A percentile compares a stretch with the other conserved stretches of the same genome.
Evolutionary conservation across 176 grass and related monocot genomes (phyloP).

Genomic region (Thalia dealbata): DNA sequence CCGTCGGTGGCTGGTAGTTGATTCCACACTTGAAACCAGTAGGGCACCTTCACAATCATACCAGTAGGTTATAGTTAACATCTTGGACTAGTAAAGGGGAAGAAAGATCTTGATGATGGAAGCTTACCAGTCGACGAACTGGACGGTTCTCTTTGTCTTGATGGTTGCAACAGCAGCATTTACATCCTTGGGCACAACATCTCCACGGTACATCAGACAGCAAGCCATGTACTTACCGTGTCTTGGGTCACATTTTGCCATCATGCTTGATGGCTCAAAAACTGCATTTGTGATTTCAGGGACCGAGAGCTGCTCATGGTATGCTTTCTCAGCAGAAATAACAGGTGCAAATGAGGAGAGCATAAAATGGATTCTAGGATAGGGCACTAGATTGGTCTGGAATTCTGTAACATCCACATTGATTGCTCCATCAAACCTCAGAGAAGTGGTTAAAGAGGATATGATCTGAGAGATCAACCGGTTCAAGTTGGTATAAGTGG

Average conservation of each 20-base stretch:
- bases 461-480: slow-evolving; percentile 93
- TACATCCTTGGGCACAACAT: slow-evolving; percentile 96
- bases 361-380: slow-evolving; percentile 98
- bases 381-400: slow-evolving; percentile 94
- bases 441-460: slow-evolving; percentile 85
- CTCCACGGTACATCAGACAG: slow-evolving; percentile 95
- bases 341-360: slow-evolving; percentile 92
- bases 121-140: slow-evolving; percentile 95
- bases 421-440: slow-evolving; percentile 95
- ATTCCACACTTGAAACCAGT: slow-evolving; percentile 37
- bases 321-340: slow-evolving; percentile 94
- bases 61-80: too few species aligned
- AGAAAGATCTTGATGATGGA: slow-evolving; percentile 12
- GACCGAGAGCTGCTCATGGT: slow-evolving; percentile 94
- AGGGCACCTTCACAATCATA: slow-evolving; percentile 21
- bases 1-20: slow-evolving; percentile 31
- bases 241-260: slow-evolving; percentile 97
- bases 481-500: slow-evolving; percentile 95
- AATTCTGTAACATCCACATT: slow-evolving; percentile 93
- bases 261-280: slow-evolving; percentile 98
- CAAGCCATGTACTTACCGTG: slow-evolving; percentile 98
- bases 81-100: not conserved
- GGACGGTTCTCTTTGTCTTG: slow-evolving; percentile 97
- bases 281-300: slow-evolving; percentile 97
- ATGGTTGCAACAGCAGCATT: slow-evolving; percentile 93